Evolutionary conservation across 2,329 filamentous ascomycete species (phyloP).

Genomic region (Rhexocercosporidium sp.): DNA sequence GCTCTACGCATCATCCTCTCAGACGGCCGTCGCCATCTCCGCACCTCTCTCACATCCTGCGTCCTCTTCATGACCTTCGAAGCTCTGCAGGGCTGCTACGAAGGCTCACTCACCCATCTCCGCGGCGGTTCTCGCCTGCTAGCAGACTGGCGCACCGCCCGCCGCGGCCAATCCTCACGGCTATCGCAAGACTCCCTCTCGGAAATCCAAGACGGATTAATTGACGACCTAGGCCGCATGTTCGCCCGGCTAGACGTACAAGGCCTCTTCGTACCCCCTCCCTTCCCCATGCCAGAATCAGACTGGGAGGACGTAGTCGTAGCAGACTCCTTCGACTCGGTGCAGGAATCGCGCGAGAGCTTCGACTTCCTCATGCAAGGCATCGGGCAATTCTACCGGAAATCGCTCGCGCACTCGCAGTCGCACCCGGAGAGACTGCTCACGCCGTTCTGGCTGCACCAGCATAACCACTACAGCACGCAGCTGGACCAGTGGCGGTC

Average conservation of each 20-base stretch:
- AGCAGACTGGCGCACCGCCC: constrained; percentile 41
- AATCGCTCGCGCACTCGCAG: constrained; percentile 38
- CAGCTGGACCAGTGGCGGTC: constrained; percentile 39
- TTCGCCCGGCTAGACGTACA: constrained; percentile 42
- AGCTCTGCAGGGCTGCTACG: constrained; percentile 41
- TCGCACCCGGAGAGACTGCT: constrained; percentile 36
- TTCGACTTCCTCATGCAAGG: constrained; percentile 42
- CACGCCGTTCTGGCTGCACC: constrained; percentile 35
- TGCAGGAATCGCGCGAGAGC: constrained; percentile 38
- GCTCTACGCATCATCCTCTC: constrained; percentile 37
- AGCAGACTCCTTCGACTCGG: constrained; percentile 37
- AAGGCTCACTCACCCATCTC: constrained; percentile 40
- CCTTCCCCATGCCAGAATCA: constrained; percentile 41
- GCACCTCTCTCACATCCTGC: constrained; percentile 40
- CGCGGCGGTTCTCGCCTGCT: constrained; percentile 39
- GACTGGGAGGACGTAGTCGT: constrained; percentile 39
- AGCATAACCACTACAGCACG: constrained; percentile 39
- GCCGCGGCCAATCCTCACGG: constrained; percentile 36
- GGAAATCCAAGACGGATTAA: constrained; percentile 41
- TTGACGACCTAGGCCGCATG: constrained; percentile 41
- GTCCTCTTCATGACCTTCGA: constrained; percentile 43
- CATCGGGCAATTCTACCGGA: constrained; percentile 41
- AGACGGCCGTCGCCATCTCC: constrained; percentile 40
- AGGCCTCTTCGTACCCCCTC: constrained; percentile 40
- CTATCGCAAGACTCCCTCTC: constrained; percentile 42